A percentile compares a stretch with the other conserved stretches of the same genome.
Evolutionary conservation across 2,329 filamentous ascomycete species (phyloP).

Genomic region (Pseudocercospora eumusae): DNA sequence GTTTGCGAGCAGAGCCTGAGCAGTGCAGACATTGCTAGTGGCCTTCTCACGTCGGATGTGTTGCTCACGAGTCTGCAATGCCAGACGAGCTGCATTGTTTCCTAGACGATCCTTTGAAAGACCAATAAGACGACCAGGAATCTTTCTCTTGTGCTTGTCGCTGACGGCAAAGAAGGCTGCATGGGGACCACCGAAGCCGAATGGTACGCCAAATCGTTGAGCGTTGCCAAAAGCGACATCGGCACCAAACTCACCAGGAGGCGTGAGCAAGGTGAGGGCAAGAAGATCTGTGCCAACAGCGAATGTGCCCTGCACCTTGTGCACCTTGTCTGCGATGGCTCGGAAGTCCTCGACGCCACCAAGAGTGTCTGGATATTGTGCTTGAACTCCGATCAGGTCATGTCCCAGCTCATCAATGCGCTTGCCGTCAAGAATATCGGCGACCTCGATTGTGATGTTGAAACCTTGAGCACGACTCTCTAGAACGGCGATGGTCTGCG

Average conservation of each 20-base stretch:
- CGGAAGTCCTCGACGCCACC: conserved; percentile 78
- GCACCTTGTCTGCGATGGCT: conserved; percentile 71
- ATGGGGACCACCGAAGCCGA: conserved; percentile 92
- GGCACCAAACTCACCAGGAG: conserved; percentile 90
- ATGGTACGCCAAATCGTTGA: conserved; percentile 86
- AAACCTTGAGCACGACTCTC: conserved; percentile 87
- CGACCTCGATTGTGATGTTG: conserved; percentile 73
- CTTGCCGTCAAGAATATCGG: conserved; percentile 68
- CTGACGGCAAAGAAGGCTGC: conserved; percentile 92
- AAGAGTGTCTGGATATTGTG: conserved; percentile 92
- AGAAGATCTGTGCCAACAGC: conserved; percentile 87
- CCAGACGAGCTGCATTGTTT: conserved; percentile 75
- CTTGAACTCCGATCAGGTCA: conserved; percentile 82
- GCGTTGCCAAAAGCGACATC: conserved; percentile 94
- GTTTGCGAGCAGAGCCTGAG: conserved; percentile 89
- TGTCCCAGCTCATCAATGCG: conserved; percentile 73
- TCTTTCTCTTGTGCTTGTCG: conserved; percentile 91
- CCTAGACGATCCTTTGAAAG: conserved; percentile 89
- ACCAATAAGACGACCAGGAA: conserved; percentile 86
- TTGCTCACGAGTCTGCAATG: conserved; percentile 90
- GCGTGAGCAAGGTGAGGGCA: conserved; percentile 81
- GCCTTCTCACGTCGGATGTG: conserved; percentile 96
- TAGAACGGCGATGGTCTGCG: conserved; percentile 82
- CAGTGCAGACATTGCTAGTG: conserved; percentile 96
- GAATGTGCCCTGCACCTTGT: conserved; percentile 75